Percentiles rank a stretch among this genome's conserved stretches.
Evolutionary conservation across 495 filamentous ascomycete species (phyloP).

Genomic region (Pyrenopolyporus hunteri): DNA sequence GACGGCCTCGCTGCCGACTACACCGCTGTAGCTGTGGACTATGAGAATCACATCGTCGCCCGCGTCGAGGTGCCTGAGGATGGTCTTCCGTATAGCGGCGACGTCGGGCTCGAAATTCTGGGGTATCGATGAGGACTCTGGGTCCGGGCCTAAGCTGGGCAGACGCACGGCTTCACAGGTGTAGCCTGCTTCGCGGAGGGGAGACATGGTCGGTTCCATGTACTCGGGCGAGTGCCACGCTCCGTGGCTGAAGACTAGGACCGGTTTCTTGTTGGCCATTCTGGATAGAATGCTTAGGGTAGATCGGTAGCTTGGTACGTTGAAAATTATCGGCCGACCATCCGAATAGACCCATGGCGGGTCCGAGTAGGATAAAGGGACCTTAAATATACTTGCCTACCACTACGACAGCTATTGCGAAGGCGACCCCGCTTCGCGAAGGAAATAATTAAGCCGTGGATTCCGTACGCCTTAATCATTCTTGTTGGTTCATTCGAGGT

Average conservation of each 20-base stretch:
- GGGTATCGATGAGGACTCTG: not conserved
- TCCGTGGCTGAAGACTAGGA: conserved; percentile 55
- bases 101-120: conserved; percentile 31
- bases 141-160: conserved; percentile 13
- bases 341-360: no score
- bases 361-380: no score
- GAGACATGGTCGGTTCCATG: not conserved
- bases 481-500: no score
- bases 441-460: no score
- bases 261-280: conserved; percentile 28
- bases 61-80: not conserved
- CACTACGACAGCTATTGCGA: no score
- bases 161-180: conserved; percentile 46
- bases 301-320: no score
- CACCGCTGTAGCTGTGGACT: not conserved
- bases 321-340: no score
- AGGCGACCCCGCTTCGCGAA: no score
- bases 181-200: conserved; percentile 38
- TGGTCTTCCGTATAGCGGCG: conserved; percentile 37
- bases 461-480: no score
- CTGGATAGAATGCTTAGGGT: not conserved
- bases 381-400: no score
- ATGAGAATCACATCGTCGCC: not conserved
- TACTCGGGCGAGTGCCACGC: conserved; percentile 48
- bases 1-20: not conserved